These are phyloP conservation scores for Epichloe typhina DNA, from an alignment of 2,329 filamentous ascomycete genomes.

Conservation along the genomic window DNA sequence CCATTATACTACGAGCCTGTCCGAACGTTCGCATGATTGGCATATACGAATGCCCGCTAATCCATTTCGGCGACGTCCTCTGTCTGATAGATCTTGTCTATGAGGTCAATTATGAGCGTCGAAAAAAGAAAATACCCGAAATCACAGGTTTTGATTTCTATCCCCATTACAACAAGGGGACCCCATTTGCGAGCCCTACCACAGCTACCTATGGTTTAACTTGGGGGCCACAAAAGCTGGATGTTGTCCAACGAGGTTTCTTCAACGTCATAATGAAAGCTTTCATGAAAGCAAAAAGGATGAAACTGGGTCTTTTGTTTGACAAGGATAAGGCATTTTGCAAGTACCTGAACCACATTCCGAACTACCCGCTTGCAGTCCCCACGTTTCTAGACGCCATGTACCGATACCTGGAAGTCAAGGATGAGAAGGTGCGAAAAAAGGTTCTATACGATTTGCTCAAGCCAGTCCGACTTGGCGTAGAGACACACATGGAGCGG, in stretches of 20 bases:
- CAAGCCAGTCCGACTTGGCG: conserved; percentile 17
- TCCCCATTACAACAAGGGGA: conserved; percentile 19
- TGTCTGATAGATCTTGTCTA: conserved; percentile 22
- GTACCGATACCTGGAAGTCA: conserved; percentile 12
- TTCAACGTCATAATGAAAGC: conserved; percentile 21
- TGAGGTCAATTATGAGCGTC: conserved; percentile 19
- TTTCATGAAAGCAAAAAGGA: conserved; percentile 18
- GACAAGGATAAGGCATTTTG: conserved; percentile 17
- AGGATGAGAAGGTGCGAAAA: conserved; percentile 5
- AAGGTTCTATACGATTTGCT: conserved; percentile 19
- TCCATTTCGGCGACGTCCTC: conserved; percentile 23
- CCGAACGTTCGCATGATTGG: conserved; percentile 20
- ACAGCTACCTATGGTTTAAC: conserved; percentile 17
- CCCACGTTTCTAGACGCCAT: conserved; percentile 21
- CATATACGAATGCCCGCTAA: conserved; percentile 23
- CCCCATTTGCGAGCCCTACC: conserved; percentile 7
- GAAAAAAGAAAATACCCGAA: neutral
- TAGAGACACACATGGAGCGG: conserved; percentile 8
- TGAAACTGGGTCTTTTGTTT: conserved; percentile 19
- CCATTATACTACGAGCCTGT: conserved; percentile 21
- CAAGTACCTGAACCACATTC: conserved; percentile 16
- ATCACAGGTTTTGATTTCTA: conserved; percentile 21
- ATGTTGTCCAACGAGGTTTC: conserved; percentile 20
- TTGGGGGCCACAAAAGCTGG: conserved; percentile 12
- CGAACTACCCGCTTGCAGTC: conserved; percentile 16